Percentiles rank a stretch among this genome's conserved stretches.
phyloP scores from a whole-genome alignment of 441 rosid species.

The Eugenia klotzschiana region DNA sequence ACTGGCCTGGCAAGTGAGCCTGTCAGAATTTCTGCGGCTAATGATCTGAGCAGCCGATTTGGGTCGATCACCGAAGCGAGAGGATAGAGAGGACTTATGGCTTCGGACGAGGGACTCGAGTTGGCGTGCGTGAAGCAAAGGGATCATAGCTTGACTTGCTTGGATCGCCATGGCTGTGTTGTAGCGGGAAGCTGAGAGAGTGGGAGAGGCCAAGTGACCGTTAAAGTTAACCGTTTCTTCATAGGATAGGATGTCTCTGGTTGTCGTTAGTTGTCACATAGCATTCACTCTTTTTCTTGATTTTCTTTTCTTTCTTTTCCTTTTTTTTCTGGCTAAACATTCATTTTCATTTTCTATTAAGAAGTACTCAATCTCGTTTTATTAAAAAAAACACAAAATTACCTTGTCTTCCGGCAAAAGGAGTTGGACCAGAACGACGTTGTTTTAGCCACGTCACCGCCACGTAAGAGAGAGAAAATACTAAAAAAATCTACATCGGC shows the following conservation, averaged over 20 bases:
- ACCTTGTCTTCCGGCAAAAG: too few relatives aligned
- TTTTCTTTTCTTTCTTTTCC: not conserved
- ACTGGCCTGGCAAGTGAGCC: conserved; percentile 28
- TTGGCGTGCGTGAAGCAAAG: not conserved
- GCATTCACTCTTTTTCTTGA: not conserved
- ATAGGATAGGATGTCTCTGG: not conserved
- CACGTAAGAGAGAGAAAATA: too few relatives aligned
- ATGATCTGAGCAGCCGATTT: not conserved
- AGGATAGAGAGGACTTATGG: not conserved
- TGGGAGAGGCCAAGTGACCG: not conserved
- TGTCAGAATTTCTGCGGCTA: conserved; percentile 11
- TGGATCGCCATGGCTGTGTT: conserved; percentile 4
- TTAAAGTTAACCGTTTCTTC: not conserved
- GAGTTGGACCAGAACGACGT: too few relatives aligned
- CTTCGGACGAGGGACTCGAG: not conserved
- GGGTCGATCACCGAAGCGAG: not conserved
- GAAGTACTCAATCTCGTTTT: not conserved
- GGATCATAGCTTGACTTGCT: conserved; percentile 20
- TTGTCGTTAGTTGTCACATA: not conserved
- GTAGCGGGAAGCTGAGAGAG: not conserved
- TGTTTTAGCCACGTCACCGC: too few relatives aligned
- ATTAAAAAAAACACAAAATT: not conserved
- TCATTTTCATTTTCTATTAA: not conserved
- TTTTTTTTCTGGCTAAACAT: not conserved
- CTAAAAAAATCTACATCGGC: too few relatives aligned